These are phyloP conservation scores for Ormosia semicastrata DNA, from an alignment of 306 rosid genomes.

Conservation along the genomic window DNA sequence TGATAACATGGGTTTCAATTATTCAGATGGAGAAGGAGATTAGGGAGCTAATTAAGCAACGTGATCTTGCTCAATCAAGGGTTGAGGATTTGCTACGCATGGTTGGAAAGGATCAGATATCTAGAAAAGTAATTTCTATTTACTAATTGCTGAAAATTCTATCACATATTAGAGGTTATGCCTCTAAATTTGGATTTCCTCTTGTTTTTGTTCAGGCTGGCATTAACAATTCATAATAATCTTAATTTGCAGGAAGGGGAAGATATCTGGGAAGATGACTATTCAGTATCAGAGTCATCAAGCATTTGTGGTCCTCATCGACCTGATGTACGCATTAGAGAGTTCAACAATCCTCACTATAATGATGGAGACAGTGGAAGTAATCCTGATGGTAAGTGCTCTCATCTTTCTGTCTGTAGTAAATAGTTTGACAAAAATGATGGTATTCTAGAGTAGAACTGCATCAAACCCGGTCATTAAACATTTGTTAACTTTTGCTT, in stretches of 20 bases:
- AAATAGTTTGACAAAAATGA: constrained; percentile 29
- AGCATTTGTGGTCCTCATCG: constrained; percentile 49
- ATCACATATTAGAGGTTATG: not conserved
- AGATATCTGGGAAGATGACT: constrained; percentile 69
- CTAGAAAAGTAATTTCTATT: constrained; percentile 55
- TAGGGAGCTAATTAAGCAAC: constrained; percentile 80
- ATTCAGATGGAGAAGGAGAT: constrained; percentile 91
- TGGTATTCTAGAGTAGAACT: not conserved
- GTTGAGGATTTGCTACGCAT: constrained; percentile 72
- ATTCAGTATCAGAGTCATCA: constrained; percentile 73
- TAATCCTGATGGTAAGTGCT: constrained; percentile 48
- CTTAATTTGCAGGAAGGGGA: constrained; percentile 45
- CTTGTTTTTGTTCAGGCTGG: constrained; percentile 36
- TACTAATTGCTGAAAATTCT: constrained; percentile 2
- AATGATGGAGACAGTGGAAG: constrained; percentile 45
- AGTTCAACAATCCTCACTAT: constrained; percentile 67
- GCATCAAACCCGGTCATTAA: not conserved
- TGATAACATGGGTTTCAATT: constrained; percentile 15
- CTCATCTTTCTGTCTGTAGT: constrained; percentile 17
- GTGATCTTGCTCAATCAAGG: constrained; percentile 94
- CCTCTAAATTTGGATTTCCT: constrained; percentile 19
- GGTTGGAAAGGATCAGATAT: constrained; percentile 61
- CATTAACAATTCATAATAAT: constrained; percentile 31
- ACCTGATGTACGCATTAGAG: constrained; percentile 36
- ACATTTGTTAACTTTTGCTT: constrained; percentile 21